Evolutionary conservation across 129 eudicot species (phyloP), one percentile per base, ranked within the genome.

Genomic region (Calendula officinalis): DNA sequence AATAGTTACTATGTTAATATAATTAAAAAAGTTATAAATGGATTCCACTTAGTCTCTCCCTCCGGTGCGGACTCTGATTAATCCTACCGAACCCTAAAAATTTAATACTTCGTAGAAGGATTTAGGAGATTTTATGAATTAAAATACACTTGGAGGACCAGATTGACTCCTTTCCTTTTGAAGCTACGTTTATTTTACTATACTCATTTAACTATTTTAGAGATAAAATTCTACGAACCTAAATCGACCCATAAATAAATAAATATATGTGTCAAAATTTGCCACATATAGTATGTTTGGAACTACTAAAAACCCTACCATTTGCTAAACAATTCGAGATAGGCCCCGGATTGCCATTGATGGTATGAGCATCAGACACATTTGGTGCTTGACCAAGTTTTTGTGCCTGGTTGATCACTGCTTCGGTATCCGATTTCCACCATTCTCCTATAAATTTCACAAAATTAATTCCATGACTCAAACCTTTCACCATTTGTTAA

Each of bases 341-440:
- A 36, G 95, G 85, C 3, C 97, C 95, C 7, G 95, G 86, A 40
- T 73, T 75, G 22, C 97, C 97, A 66, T 83, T 90, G 68, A 90
- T 90, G 41, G 95, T 89, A 60, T 89, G 88, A 64, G 97, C 95
- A 68, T 89, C 95, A 1, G 97, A 89, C 51, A 86, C 86, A 64
- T 86, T 83, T 11, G 97, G 97, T 17, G 97, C 84, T 40, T 38
- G 62, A 14, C 97, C 97, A 3, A 66, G 67, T 72, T 57, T 73
- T 66, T 66, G 62, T 0, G 91, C 97, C 50, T 79, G 74, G 68
- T 86, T 67, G 52, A 90, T 77, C 67, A 90, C 86, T 6, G 81
- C 78, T 74, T 90, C 97, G 0, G 80, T 81, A 70, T 90, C 97
- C 7, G 95, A 75, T 41, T 86, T 90, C 97, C 97, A 90, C 97